These are phyloP conservation scores for Grifola frondosa DNA, from an alignment of 1,284 basidiomycete genomes.

Conservation along the genomic window DNA sequence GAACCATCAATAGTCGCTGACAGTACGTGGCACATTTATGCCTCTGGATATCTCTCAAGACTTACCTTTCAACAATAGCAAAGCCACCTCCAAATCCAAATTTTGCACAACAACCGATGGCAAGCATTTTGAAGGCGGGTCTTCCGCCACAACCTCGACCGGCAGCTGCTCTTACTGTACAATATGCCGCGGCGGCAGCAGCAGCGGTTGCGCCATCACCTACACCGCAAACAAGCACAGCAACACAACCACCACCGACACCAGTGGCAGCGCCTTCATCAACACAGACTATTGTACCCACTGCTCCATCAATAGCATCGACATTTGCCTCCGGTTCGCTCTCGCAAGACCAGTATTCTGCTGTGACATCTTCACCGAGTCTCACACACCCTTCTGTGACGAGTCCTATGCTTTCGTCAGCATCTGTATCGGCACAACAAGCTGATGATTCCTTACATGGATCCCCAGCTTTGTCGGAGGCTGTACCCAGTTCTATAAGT, in stretches of 20 bases:
- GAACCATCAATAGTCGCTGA: conserved; percentile 49
- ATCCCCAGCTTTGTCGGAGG: conserved; percentile 72
- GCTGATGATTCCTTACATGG: conserved; percentile 69
- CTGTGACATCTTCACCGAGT: conserved; percentile 67
- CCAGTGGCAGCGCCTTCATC: conserved; percentile 36
- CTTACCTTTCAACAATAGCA: conserved; percentile 36
- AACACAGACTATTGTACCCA: conserved; percentile 36
- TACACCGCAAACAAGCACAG: conserved; percentile 19
- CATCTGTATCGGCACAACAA: conserved; percentile 65
- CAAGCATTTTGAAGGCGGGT: conserved; percentile 74
- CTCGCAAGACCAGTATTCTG: conserved; percentile 51
- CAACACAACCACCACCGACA: conserved; percentile 24
- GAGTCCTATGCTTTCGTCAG: conserved; percentile 75
- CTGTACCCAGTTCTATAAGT: conserved; percentile 52
- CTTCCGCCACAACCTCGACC: conserved; percentile 53
- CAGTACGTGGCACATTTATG: conserved; percentile 34
- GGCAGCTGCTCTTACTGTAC: conserved; percentile 74
- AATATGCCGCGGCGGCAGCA: conserved; percentile 90
- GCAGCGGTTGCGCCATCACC: conserved; percentile 65
- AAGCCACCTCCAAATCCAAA: conserved; percentile 83
- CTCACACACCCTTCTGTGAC: conserved; percentile 77
- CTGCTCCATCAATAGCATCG: conserved; percentile 34
- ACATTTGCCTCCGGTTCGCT: conserved; percentile 39
- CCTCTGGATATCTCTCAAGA: not conserved
- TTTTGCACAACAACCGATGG: conserved; percentile 79